Conservation (phyloP, 441 rosid species). For the Theobroma grandiflorum region DNA sequence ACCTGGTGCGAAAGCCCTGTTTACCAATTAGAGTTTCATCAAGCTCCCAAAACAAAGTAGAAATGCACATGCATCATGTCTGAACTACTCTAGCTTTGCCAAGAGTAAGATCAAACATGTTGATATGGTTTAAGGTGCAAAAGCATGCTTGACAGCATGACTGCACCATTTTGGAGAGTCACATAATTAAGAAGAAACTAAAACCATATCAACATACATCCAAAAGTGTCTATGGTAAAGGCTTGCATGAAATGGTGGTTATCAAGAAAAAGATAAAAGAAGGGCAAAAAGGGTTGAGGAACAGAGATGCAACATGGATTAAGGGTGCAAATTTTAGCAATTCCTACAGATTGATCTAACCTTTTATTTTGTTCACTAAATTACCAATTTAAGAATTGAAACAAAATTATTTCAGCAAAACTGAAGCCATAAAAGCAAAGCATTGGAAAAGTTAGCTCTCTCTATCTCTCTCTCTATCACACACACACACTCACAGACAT, state of each 20-base stretch:
- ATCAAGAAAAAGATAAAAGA: neutral
- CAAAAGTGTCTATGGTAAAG: neutral
- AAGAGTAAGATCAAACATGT: neutral
- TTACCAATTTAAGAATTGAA: slow-evolving; percentile 4
- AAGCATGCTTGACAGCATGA: slow-evolving; percentile 5
- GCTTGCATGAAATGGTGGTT: neutral
- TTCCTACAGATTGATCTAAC: neutral
- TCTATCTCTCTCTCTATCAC: no score
- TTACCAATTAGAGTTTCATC: slow-evolving; percentile 26
- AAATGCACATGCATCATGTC: neutral
- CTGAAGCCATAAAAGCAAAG: slow-evolving; percentile 2
- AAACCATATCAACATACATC: neutral
- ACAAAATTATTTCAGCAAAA: slow-evolving; percentile 11
- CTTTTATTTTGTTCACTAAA: slow-evolving; percentile 8
- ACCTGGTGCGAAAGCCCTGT: slow-evolving; percentile 51
- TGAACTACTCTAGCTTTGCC: neutral
- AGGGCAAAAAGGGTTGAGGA: neutral
- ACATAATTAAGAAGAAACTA: neutral
- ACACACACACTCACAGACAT: neutral
- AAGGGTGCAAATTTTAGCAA: neutral
- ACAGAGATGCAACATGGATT: slow-evolving; percentile 5
- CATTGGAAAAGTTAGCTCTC: neutral
- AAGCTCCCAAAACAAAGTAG: slow-evolving; percentile 27
- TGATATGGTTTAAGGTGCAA: neutral
- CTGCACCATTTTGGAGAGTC: neutral